Conservation (phyloP, 1,139 yeast genomes). For the Yamadazyma sp. region DNA sequence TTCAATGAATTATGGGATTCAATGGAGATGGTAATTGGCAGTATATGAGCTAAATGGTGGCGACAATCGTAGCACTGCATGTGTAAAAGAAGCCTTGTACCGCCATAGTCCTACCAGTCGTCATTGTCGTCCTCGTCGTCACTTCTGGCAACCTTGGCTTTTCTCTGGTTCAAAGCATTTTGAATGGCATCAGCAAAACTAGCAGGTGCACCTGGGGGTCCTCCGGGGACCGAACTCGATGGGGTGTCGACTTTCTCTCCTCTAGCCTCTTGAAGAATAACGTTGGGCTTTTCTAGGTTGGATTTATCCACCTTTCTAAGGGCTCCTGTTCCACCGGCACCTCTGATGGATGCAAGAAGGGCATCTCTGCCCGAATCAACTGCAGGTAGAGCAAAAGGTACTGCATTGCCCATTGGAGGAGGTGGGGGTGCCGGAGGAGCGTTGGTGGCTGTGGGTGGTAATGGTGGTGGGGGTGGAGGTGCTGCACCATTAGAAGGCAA, state of each 20-base stretch:
- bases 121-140: conserved; percentile 82
- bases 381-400: conserved; percentile 22
- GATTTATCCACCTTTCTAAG: conserved; percentile 79
- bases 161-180: conserved; percentile 78
- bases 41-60: background rate
- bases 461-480: conserved; percentile 16
- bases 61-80: too few species aligned
- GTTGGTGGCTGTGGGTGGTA: conserved; percentile 16
- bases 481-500: conserved; percentile 13
- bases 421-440: conserved; percentile 24
- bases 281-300: conserved; percentile 78
- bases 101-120: conserved; percentile 27
- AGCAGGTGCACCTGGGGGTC: conserved; percentile 45
- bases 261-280: conserved; percentile 64
- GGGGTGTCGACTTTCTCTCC: conserved; percentile 53
- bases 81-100: too few species aligned
- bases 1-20: too few species aligned
- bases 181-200: conserved; percentile 85
- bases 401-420: conserved; percentile 35
- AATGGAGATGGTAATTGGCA: background rate
- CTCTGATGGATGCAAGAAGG: conserved; percentile 79
- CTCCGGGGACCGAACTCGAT: too few species aligned
- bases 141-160: conserved; percentile 76
- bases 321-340: conserved; percentile 70
- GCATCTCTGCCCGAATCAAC: conserved; percentile 72